phyloP scores from a whole-genome alignment of 768 basidiomycete species.

The Podaxis sp. region DNA sequence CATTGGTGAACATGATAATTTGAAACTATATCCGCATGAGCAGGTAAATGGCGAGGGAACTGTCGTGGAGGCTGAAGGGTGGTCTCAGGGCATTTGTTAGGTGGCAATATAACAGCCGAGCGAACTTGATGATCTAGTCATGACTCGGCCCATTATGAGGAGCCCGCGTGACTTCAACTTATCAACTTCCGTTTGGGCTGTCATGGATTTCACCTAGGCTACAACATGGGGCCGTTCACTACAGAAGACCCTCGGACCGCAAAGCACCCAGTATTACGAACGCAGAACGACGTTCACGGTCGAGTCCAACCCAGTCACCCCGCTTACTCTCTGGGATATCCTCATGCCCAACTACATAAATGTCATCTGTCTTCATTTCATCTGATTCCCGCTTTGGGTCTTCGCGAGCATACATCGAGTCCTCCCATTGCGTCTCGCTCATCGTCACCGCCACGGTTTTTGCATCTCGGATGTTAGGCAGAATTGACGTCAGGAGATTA shows the following conservation, averaged over 20 bases:
- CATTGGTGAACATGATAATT: slow-evolving; percentile 10
- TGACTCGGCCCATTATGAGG: not conserved
- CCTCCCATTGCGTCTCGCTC: slow-evolving; percentile 78
- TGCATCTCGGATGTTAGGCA: slow-evolving; percentile 72
- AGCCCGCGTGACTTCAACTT: not conserved
- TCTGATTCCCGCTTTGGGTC: slow-evolving; percentile 29
- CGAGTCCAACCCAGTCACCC: slow-evolving; percentile 77
- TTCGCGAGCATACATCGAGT: slow-evolving; percentile 75
- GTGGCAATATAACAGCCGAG: not conserved
- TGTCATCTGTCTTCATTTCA: slow-evolving; percentile 38
- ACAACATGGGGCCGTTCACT: slow-evolving; percentile 3
- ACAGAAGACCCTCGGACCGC: slow-evolving; percentile 68
- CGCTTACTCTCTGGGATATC: slow-evolving; percentile 46
- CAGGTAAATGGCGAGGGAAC: not conserved
- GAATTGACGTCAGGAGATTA: slow-evolving; percentile 69
- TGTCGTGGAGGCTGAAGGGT: not conserved
- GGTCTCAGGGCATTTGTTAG: not conserved
- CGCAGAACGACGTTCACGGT: slow-evolving; percentile 77
- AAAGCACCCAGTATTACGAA: slow-evolving; percentile 78
- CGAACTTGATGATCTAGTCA: not conserved
- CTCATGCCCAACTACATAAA: slow-evolving; percentile 64
- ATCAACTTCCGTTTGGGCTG: not conserved
- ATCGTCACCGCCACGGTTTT: slow-evolving; percentile 78
- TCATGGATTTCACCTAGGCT: not conserved
- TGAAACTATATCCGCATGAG: slow-evolving; percentile 5